A percentile compares a stretch with the other conserved stretches of the same genome.
Conservation (phyloP, 2,329 filamentous ascomycete genomes). For the Epichloe sp. region DNA sequence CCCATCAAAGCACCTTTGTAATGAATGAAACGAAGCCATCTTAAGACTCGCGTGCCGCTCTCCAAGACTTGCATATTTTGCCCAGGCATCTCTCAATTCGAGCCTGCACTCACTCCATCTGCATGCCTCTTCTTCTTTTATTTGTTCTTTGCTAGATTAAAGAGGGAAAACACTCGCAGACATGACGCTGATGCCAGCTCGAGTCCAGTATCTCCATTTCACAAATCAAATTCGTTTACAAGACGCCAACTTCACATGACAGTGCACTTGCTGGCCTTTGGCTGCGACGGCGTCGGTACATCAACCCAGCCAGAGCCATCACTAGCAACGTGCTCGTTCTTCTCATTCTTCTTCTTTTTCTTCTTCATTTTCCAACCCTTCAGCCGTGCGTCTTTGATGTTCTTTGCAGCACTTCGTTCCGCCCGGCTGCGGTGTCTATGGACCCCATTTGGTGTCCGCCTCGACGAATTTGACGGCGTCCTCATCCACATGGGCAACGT, state of each 20-base stretch:
- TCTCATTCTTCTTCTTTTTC: conserved; percentile 23
- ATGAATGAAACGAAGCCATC: not conserved
- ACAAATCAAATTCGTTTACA: not conserved
- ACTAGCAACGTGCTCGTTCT: conserved; percentile 16
- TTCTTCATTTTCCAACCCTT: conserved; percentile 40
- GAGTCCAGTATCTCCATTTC: not conserved
- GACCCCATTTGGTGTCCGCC: conserved; percentile 28
- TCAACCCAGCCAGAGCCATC: conserved; percentile 42
- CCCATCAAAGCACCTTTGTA: not conserved
- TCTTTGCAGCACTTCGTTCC: conserved; percentile 47
- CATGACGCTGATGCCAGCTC: not conserved
- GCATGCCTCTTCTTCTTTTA: not conserved
- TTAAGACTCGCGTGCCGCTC: no score
- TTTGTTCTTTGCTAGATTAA: not conserved
- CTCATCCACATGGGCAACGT: conserved; percentile 22
- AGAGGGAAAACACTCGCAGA: not conserved
- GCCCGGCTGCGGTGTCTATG: conserved; percentile 40
- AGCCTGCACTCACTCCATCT: not conserved
- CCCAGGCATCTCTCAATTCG: not conserved
- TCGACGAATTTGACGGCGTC: conserved; percentile 19
- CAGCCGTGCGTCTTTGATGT: conserved; percentile 46
- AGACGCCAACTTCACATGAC: conserved; percentile 30
- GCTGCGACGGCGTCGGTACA: conserved; percentile 21
- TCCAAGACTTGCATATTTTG: not conserved
- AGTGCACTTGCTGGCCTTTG: conserved; percentile 33